phyloP scores from a whole-genome alignment of 805 yeast genomes.

The Blastobotrys americana region DNA sequence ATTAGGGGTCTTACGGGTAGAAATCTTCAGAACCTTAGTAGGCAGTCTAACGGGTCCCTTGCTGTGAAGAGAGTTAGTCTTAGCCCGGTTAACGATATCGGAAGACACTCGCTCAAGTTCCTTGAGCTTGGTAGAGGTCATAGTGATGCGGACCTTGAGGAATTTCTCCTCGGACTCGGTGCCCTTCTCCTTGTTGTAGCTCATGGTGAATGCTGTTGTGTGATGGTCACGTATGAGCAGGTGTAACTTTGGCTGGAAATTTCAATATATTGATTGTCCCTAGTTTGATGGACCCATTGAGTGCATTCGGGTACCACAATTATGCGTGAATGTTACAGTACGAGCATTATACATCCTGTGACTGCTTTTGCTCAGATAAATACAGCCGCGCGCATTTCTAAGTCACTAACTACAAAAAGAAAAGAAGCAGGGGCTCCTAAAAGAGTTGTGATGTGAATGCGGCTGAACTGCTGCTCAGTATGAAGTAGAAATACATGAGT shows the following conservation, averaged over 20 bases:
- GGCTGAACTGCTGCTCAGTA: no score
- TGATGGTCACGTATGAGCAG: conserved; percentile 6
- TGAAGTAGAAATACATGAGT: no score
- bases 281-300: not conserved
- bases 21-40: conserved; percentile 94
- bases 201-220: conserved; percentile 25
- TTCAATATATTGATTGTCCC: not conserved
- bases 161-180: conserved; percentile 72
- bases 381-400: no score
- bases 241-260: not conserved
- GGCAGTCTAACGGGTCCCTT: conserved; percentile 99
- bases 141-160: conserved; percentile 98
- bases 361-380: no score
- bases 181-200: conserved; percentile 62
- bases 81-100: conserved; percentile 84
- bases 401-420: no score
- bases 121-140: conserved; percentile 98
- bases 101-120: conserved; percentile 89
- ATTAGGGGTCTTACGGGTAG: conserved; percentile 99
- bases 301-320: not conserved
- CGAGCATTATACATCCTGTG: not conserved
- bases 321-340: not conserved
- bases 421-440: no score
- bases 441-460: no score
- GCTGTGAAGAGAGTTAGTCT: conserved; percentile 72